Evolutionary conservation across 441 rosid species (phyloP), one percentile per base, ranked within the genome.

Genomic region (Erodium trifolium): DNA sequence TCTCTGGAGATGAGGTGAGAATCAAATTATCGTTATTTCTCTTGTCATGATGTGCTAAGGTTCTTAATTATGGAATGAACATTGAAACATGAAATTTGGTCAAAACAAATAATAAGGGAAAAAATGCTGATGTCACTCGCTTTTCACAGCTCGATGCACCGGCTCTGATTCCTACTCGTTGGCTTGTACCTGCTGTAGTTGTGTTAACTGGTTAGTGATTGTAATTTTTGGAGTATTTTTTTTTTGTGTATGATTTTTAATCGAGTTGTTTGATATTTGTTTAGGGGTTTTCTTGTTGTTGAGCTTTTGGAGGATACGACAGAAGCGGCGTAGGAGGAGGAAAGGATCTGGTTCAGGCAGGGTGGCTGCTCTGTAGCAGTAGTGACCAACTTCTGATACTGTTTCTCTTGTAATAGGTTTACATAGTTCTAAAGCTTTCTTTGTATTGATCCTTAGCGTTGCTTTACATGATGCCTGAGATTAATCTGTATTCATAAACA

Each of bases 261-360:
- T 64, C 68, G 59, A 65, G 6, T 51, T 35, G 29, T 66, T 63
- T 76, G 29, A 34, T 80, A 64, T 72, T 68, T 69, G 5, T 27
- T 60, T 23, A 91, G 96, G 96, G 51, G 35, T 85, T 71, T 53
- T 93, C 64, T 72, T 91, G 66, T 59, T 94, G 49, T 63, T 79
- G 67, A 84, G 92, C 81, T 82, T 92, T 13, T 88, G 92, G 90
- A 81, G 96, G 73, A 81, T 90, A 71, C 79, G 87, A 37, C 99
- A 91, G 68, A 88, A 71, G 78, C 81, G 94, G 5, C 87, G 87
- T 6, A 74, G 90, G 73, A 82, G 90, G 76, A 85, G 91, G 77
- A 84, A 88, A 81, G 86, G 83, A 51, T 79, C 91, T 4, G 78
- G 77, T 65, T 78, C 97, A 2, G 79, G 81, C 75, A 81, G 92